Evolutionary conservation across 805 yeast species (phyloP).

Genomic region (Metschnikowia baotianmanensis): DNA sequence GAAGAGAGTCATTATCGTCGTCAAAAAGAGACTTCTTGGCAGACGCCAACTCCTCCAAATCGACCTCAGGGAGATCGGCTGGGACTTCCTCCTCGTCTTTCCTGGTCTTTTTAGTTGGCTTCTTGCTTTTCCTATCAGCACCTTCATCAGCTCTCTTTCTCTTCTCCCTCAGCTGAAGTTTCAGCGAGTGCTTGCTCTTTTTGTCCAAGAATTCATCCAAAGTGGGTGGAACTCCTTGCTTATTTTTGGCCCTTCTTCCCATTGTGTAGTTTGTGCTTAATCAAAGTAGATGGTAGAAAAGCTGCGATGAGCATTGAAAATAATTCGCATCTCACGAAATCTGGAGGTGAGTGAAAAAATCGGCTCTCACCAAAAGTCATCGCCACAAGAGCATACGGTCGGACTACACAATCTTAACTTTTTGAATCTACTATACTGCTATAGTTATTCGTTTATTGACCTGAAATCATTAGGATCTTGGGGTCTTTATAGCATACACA

Average conservation of each 20-base stretch:
- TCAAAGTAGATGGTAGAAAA: conserved; percentile 10
- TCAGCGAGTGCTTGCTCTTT: conserved; percentile 36
- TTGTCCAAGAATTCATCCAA: conserved; percentile 67
- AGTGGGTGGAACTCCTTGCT: conserved; percentile 90
- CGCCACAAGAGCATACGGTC: too few species aligned
- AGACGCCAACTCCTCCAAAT: conserved; percentile 59
- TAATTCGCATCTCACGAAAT: conserved; percentile 13
- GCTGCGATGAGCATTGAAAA: conserved; percentile 21
- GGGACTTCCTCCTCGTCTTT: conserved; percentile 18
- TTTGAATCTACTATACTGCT: too few species aligned
- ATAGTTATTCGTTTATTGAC: too few species aligned
- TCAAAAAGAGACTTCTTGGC: conserved; percentile 78
- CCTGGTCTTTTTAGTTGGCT: conserved; percentile 18
- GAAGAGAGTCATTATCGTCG: conserved; percentile 54
- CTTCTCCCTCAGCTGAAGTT: conserved; percentile 31
- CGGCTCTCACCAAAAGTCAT: neutral
- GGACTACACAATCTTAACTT: too few species aligned
- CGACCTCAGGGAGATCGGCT: conserved; percentile 59
- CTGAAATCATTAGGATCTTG: too few species aligned
- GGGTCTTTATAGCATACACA: too few species aligned
- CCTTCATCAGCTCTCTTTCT: conserved; percentile 22
- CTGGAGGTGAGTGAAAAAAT: conserved; percentile 11
- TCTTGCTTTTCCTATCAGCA: conserved; percentile 20
- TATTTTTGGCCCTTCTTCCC: conserved; percentile 93
- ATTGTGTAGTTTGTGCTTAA: conserved; percentile 32